phyloP scores from a whole-genome alignment of 2,329 filamentous ascomycete genomes.

The Exophiala oligosperma region DNA sequence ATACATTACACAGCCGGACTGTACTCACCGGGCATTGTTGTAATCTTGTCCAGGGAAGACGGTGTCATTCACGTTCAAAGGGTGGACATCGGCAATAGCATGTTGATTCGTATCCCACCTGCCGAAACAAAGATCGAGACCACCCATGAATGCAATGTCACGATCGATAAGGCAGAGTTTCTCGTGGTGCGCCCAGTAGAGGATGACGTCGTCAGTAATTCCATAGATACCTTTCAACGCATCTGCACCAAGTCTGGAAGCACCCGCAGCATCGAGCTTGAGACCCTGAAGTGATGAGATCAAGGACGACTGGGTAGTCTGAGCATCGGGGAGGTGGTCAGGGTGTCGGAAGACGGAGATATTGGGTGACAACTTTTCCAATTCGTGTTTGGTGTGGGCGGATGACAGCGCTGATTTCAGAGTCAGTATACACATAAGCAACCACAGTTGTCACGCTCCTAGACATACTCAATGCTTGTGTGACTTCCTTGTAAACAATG shows the following conservation, averaged over 20 bases:
- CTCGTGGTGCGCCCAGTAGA: constrained; percentile 94
- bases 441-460: constrained; percentile 9
- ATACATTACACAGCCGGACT: constrained; percentile 31
- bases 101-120: constrained; percentile 88
- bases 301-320: constrained; percentile 63
- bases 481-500: constrained; percentile 91
- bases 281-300: constrained; percentile 57
- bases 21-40: constrained; percentile 68
- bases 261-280: constrained; percentile 54
- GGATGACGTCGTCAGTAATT: constrained; percentile 73
- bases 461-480: constrained; percentile 63
- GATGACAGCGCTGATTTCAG: constrained; percentile 52
- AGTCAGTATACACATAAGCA: too few species aligned
- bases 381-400: constrained; percentile 73
- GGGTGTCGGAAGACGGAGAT: constrained; percentile 89
- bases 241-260: constrained; percentile 68
- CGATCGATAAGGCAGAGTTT: constrained; percentile 83
- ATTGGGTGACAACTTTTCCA: constrained; percentile 77
- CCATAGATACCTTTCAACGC: constrained; percentile 79
- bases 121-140: constrained; percentile 83
- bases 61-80: constrained; percentile 70
- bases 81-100: constrained; percentile 80
- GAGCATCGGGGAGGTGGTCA: constrained; percentile 76
- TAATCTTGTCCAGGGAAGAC: constrained; percentile 90
- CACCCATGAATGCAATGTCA: constrained; percentile 84